Percentiles rank a stretch among this genome's conserved stretches.
Evolutionary conservation across 1,284 basidiomycete genomes (phyloP).

Genomic region (Leucoagaricus sp.): DNA sequence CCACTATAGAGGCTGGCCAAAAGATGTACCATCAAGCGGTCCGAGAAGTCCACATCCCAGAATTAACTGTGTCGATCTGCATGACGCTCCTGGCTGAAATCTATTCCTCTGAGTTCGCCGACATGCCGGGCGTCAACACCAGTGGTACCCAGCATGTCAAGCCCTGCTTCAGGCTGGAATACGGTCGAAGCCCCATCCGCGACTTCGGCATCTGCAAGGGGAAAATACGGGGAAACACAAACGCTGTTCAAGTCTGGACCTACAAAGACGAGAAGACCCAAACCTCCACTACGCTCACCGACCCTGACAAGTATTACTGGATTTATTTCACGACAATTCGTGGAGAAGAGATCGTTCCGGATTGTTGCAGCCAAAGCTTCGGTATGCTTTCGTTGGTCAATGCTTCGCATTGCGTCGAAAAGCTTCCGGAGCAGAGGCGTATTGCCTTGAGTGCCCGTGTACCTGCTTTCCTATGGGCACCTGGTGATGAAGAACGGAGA

Average conservation of each 20-base stretch:
- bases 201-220: conserved; percentile 46
- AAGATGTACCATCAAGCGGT: conserved; percentile 25
- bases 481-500: conserved; percentile 7
- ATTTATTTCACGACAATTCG: conserved; percentile 44
- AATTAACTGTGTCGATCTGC: conserved; percentile 31
- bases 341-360: conserved; percentile 40
- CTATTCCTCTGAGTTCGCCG: conserved; percentile 34
- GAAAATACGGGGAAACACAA: conserved; percentile 21
- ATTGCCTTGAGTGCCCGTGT: conserved; percentile 24
- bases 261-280: conserved; percentile 29
- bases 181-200: conserved; percentile 36
- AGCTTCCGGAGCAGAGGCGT: background rate
- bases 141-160: conserved; percentile 10
- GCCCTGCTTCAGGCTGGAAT: conserved; percentile 34
- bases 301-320: conserved; percentile 46
- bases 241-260: conserved; percentile 32
- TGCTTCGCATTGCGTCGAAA: background rate
- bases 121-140: background rate
- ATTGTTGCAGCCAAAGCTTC: conserved; percentile 41
- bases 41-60: conserved; percentile 33
- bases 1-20: no score
- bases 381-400: conserved; percentile 34
- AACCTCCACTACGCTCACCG: conserved; percentile 32
- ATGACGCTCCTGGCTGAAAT: conserved; percentile 35
- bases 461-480: conserved; percentile 5